Conservation (phyloP, 176 grass and related monocot species). For the Alopecurus myosuroides region DNA sequence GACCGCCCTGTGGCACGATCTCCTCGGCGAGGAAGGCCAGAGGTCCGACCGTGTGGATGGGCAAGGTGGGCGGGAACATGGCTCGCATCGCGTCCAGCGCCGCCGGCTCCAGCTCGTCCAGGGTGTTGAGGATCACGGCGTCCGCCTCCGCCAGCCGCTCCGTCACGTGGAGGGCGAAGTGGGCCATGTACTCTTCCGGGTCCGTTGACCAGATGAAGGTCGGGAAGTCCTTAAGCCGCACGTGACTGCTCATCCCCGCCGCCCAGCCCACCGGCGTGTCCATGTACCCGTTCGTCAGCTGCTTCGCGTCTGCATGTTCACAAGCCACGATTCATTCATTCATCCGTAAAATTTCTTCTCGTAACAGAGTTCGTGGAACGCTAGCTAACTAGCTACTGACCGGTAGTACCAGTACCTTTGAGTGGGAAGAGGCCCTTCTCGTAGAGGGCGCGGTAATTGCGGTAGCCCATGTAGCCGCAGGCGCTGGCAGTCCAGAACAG, state of each 20-base stretch:
- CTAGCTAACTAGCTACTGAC: not conserved
- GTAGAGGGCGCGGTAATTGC: slow-evolving; percentile 27
- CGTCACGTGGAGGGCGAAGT: slow-evolving; percentile 18
- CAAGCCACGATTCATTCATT: not conserved
- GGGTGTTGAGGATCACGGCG: slow-evolving; percentile 36
- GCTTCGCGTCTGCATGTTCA: slow-evolving; percentile 21
- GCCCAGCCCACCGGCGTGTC: slow-evolving; percentile 36
- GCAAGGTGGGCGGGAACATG: not conserved
- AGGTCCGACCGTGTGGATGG: slow-evolving; percentile 32
- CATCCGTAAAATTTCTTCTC: not conserved
- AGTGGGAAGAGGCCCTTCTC: slow-evolving; percentile 52
- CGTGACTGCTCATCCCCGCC: slow-evolving; percentile 30
- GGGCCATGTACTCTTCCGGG: slow-evolving; percentile 23
- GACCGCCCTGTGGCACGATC: not conserved
- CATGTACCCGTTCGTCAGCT: slow-evolving; percentile 40
- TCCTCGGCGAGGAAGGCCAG: slow-evolving; percentile 26
- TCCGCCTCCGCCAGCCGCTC: slow-evolving; percentile 13
- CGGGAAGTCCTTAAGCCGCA: slow-evolving; percentile 39
- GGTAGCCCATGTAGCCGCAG: slow-evolving; percentile 39
- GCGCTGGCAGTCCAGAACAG: slow-evolving; percentile 48
- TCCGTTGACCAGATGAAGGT: slow-evolving; percentile 38
- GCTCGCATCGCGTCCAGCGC: slow-evolving; percentile 16
- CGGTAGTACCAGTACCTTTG: slow-evolving; percentile 25
- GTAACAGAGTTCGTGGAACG: not conserved
- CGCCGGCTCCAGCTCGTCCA: slow-evolving; percentile 40